Base-by-base conservation (phyloP, 805 yeast species). In the Candida michaelii region DNA sequence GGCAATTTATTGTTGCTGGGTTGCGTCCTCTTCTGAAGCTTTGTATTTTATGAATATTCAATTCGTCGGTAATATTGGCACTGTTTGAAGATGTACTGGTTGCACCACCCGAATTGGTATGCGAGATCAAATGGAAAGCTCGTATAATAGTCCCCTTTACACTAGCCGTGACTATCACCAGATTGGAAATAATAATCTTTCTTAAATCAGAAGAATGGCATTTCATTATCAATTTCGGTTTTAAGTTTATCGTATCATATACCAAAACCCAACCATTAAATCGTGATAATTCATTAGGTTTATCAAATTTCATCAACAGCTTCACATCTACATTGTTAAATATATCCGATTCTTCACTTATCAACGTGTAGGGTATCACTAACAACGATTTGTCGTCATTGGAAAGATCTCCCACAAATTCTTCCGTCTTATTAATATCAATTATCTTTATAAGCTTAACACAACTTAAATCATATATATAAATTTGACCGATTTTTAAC, bases 401-500 rank as follows among this genome's bases (percentile, higher is more conserved):
- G 34, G 70, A 58, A 35, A 70, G 52, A 36, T 62, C 71, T 0
- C 73, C 74, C 3, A 63, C 51, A 25, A 65, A 60, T n/a, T 51
- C 44, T 1, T 38, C 25, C 3, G 19, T 11, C n/a, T 27, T 25
- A 23, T 59, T 55, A 7, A 63, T 48, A 30, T 68, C 69, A 38
- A 71, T 52, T 10, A 68, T 62, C 45, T 69, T 68, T 31, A 91
- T 60, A 18, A 90, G 75, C 55, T 86, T 82, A 83, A 91, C 89
- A 60, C 95, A 87, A 44, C 93, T 80, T 47, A 91, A 83, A 61
- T 91, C 97, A 66, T 91, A 93, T 36, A 91, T 79, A 59, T 82
- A 86, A 8, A 93, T 79, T 62, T 90, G 95, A 46, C 88, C 91
- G 38, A 79, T 72, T 45, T 68, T 66, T 40, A 91, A 68, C 5